Percentiles rank a stretch among this genome's conserved stretches.
These are phyloP conservation scores for Trichomonas gallinae DNA, from an alignment of 208 protist genomes.

Conservation along the genomic window DNA sequence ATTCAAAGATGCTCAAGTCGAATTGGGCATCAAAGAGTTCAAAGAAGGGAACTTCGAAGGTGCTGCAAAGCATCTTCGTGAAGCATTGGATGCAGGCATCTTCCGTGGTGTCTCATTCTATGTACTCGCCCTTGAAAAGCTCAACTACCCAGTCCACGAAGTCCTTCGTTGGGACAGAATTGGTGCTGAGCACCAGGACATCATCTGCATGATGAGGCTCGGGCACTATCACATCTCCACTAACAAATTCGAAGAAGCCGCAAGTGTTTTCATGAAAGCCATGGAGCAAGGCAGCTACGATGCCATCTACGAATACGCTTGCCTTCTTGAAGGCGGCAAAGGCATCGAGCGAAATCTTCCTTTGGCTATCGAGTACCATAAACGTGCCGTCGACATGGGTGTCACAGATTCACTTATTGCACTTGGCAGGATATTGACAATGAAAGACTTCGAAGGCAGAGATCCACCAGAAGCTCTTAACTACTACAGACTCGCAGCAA, in stretches of 20 bases:
- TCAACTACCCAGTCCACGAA: neutral
- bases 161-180: neutral
- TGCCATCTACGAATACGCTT: neutral
- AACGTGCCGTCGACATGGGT: neutral
- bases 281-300: neutral
- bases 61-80: neutral
- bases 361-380: neutral
- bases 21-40: neutral
- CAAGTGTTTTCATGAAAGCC: neutral
- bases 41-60: neutral
- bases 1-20: neutral
- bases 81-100: neutral
- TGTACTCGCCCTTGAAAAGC: neutral
- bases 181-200: neutral
- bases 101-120: neutral
- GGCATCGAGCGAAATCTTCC: neutral
- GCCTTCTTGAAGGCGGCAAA: neutral
- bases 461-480: neutral
- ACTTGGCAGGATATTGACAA: neutral
- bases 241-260: neutral
- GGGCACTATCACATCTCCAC: neutral
- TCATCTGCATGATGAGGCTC: neutral
- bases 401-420: neutral
- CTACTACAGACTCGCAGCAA: neutral
- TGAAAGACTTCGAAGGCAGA: neutral